These are phyloP conservation scores for Penicillium nordicum DNA, from an alignment of 2,329 filamentous ascomycete species.

Conservation along the genomic window DNA sequence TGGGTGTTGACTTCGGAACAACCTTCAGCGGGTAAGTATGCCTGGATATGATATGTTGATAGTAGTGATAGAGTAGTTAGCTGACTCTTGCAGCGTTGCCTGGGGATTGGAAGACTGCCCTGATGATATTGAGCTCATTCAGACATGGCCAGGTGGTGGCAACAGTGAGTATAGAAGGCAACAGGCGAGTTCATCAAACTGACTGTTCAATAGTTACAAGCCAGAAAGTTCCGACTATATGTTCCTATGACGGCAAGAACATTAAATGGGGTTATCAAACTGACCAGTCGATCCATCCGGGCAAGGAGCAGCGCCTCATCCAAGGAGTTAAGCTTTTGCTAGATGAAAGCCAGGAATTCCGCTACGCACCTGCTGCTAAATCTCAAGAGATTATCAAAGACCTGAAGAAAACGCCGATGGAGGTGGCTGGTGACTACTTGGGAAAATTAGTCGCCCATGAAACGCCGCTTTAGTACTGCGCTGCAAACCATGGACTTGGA, in stretches of 20 bases:
- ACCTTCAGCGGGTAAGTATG: slow-evolving; percentile 29
- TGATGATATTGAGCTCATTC: slow-evolving; percentile 21
- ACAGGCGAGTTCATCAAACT: neutral
- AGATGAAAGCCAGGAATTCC: slow-evolving; percentile 4
- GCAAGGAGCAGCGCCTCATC: slow-evolving; percentile 18
- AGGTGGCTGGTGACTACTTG: slow-evolving; percentile 13
- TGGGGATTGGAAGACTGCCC: slow-evolving; percentile 17
- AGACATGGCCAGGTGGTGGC: slow-evolving; percentile 25
- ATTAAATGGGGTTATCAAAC: slow-evolving; percentile 27
- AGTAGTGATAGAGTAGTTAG: accelerated
- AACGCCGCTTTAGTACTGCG: slow-evolving; percentile 6
- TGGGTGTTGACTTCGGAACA: slow-evolving; percentile 32
- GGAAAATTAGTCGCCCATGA: slow-evolving; percentile 7
- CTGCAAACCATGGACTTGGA: slow-evolving; percentile 17
- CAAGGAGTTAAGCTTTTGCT: slow-evolving; percentile 24
- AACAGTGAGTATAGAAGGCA: slow-evolving; percentile 14
- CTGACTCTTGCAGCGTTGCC: slow-evolving; percentile 13
- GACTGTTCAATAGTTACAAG: slow-evolving; percentile 8
- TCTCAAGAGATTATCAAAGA: neutral
- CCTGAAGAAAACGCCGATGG: neutral
- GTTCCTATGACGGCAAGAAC: slow-evolving; percentile 6
- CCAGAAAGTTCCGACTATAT: slow-evolving; percentile 21
- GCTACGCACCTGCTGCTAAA: slow-evolving; percentile 7
- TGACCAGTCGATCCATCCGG: slow-evolving; percentile 4
- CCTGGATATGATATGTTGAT: neutral